Conservation (phyloP, 2,329 filamentous ascomycete genomes). For the Beauveria rudraprayagi region DNA sequence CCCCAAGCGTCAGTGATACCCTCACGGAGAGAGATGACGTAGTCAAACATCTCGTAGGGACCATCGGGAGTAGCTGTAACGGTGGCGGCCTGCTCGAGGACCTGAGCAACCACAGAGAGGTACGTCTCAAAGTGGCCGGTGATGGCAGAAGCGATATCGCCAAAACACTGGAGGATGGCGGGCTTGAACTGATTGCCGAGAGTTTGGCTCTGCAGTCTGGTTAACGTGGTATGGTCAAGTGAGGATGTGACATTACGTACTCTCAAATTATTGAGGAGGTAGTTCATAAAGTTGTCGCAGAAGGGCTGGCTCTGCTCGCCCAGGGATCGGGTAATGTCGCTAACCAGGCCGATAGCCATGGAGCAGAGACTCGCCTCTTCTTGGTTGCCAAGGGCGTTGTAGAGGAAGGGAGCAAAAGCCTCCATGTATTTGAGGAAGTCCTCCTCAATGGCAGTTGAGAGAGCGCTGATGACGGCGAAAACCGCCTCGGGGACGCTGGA, state of each 20-base stretch:
- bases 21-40: slow-evolving; percentile 87
- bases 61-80: slow-evolving; percentile 73
- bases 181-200: slow-evolving; percentile 96
- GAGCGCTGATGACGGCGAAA: slow-evolving; percentile 85
- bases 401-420: slow-evolving; percentile 82
- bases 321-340: slow-evolving; percentile 88
- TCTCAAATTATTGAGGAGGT: slow-evolving; percentile 83
- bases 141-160: slow-evolving; percentile 94
- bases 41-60: slow-evolving; percentile 93
- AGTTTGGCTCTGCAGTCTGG: slow-evolving; percentile 56
- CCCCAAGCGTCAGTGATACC: slow-evolving; percentile 99
- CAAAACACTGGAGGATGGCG: slow-evolving; percentile 94
- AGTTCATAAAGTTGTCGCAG: slow-evolving; percentile 98
- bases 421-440: slow-evolving; percentile 98
- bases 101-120: slow-evolving; percentile 82
- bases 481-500: slow-evolving; percentile 91
- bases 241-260: slow-evolving; percentile 39
- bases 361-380: slow-evolving; percentile 91
- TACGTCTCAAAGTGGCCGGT: slow-evolving; percentile 89
- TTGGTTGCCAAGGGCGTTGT: slow-evolving; percentile 90
- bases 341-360: slow-evolving; percentile 95
- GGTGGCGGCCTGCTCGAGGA: slow-evolving; percentile 83
- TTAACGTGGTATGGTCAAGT: slow-evolving; percentile 10
- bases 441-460: slow-evolving; percentile 84
- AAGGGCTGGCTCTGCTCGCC: slow-evolving; percentile 87